Base-by-base conservation (phyloP, 148 eudicot genomes). In the Camellia sinensis region DNA sequence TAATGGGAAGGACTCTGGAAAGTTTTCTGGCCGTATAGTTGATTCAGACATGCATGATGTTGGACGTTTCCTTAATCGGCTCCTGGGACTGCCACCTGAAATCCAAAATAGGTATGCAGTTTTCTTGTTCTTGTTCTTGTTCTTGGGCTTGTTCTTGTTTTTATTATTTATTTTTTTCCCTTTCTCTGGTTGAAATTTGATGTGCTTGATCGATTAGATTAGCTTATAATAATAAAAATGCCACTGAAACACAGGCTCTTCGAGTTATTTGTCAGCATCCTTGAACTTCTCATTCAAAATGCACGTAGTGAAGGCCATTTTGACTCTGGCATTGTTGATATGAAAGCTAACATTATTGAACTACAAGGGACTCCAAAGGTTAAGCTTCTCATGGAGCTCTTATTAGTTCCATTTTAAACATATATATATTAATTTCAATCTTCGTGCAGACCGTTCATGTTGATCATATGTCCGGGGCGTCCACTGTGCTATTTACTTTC, bases 1-100 rank as follows among this genome's bases (percentile, higher is more conserved):
- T 81, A 88, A 80, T 82, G 98, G 92, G 61, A 96, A 93, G 86
- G 99, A 96, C 71, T 74, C 92, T 64, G 91, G 93, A 73, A 96
- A 90, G 84, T 22, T 84, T 81, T 86, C 92, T 81, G 97, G 97
- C 48, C 97, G 95, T 73, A 96, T 96, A 86, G 87, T 90, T 82
- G 99, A 96, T 85, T 92, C 97, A 22, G 99, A 96, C 87, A 93
- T 96, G 95, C 90, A 93, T 82, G 97, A 93, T 87, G 98, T 96
- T 79, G 97, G 92, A 50, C 98, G 98, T 73, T 96, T 96, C 82
- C 92, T 96, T 48, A 96, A 96, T 84, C 91, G 99, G 76, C 83
- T 96, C 18, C 83, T 96, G 73, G 99, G 99, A 74, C 81, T 96
- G 81, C 97, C 97, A 50, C 99, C 99, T 65, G 98, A 92, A 40